These are phyloP conservation scores for Fraxinus velutina DNA, from an alignment of 305 asterid genomes.

Conservation along the genomic window DNA sequence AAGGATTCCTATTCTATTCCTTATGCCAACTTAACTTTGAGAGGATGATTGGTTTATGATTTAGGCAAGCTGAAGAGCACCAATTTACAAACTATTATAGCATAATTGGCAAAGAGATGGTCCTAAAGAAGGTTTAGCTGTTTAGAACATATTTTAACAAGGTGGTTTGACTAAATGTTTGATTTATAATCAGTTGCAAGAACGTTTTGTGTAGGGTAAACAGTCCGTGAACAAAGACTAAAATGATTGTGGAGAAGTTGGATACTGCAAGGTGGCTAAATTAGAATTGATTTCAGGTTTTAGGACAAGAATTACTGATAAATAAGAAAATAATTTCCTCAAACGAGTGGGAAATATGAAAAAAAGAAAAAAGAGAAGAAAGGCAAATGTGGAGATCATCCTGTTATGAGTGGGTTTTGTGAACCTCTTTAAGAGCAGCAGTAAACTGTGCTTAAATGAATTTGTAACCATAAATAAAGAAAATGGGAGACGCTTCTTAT, in stretches of 20 bases:
- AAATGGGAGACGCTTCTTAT: neutral
- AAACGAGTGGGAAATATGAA: neutral
- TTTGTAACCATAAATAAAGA: neutral
- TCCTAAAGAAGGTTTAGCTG: neutral
- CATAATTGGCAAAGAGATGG: neutral
- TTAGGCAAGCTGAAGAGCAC: neutral
- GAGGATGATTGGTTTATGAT: neutral
- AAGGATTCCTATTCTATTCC: neutral
- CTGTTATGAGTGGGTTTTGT: neutral
- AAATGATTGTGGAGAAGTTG: neutral
- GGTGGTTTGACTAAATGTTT: neutral
- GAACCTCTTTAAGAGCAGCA: neutral
- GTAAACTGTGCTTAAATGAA: neutral
- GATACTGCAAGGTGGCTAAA: neutral
- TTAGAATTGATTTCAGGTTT: neutral
- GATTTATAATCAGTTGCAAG: slow-evolving; percentile 8
- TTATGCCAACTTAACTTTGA: neutral
- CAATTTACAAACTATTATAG: neutral
- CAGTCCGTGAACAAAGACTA: neutral
- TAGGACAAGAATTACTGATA: neutral
- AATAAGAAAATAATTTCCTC: neutral
- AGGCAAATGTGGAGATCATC: neutral
- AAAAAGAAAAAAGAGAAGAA: neutral
- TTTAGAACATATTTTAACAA: neutral
- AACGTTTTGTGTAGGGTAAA: neutral